Percentiles rank a stretch among this genome's conserved stretches.
phyloP scores from a whole-genome alignment of 805 yeast species.

The Hanseniaspora thailandica region DNA sequence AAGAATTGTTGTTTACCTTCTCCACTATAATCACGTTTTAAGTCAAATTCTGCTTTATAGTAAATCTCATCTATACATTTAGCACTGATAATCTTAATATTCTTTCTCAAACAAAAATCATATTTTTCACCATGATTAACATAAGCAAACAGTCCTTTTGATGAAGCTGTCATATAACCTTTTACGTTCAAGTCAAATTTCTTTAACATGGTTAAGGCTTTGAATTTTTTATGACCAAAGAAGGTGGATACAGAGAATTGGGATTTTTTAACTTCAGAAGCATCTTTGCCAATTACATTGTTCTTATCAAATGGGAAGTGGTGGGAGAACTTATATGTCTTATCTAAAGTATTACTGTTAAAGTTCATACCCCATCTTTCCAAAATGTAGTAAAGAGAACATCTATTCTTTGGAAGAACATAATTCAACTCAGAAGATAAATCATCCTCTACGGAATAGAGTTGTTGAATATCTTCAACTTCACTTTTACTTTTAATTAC shows the following conservation, averaged over 20 bases:
- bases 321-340: neutral
- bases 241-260: neutral
- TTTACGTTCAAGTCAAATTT: neutral
- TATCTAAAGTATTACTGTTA: neutral
- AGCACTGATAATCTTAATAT: neutral
- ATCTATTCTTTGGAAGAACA: neutral
- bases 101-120: neutral
- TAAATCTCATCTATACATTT: conserved; percentile 1
- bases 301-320: conserved; percentile 1
- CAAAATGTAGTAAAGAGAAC: conserved; percentile 4
- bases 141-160: neutral
- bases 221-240: conserved; percentile 11
- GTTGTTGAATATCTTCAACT: neutral
- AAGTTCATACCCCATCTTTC: conserved; percentile 10
- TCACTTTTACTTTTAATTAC: neutral
- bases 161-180: neutral
- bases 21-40: neutral
- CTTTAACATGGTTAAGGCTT: neutral
- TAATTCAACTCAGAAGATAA: neutral
- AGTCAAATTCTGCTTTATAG: neutral
- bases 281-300: neutral
- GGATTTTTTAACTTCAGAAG: neutral
- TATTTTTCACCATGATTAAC: neutral
- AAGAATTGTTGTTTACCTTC: neutral
- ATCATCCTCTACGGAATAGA: neutral